Evolutionary conservation across 345 rosid species (phyloP), one percentile per base, ranked within the genome.

Genomic region (Eucalyptus marginata): DNA sequence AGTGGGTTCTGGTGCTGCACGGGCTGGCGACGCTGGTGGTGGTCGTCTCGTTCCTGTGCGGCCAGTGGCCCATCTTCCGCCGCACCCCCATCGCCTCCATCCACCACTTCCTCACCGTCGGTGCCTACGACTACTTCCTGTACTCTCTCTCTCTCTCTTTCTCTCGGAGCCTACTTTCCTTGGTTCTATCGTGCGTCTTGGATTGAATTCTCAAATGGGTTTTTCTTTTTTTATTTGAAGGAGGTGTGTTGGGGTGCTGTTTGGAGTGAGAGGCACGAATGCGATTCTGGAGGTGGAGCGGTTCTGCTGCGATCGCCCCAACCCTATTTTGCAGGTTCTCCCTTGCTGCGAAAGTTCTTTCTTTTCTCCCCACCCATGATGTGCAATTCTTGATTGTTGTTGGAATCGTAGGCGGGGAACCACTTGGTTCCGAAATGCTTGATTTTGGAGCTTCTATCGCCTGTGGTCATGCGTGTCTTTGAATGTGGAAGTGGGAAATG

Each of bases 51-150:
- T 95, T 98, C 92, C 96, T 98, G 68, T 98, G 99, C 86, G 99
- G 99, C n/a, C 98, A 96, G 88, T 97, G 98, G 99, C 99, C 99
- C 22, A 95, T 97, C 94, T 96, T 96, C 91, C 93, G 92, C 47
- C 94, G 94, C 92, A 97, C 99, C 51, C 97, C 97, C 51, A 93
- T 97, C 90, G 93, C 94, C 86, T 90, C 93, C 91, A 91, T 96
- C 94, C 96, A 96, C 89, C 83, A 89, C 94, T 97, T 96, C 91
- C 86, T 98, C 98, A 96, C 99, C 87, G 95, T 91, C 88, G 98
- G 98, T 81, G 97, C 98, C 88, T 97, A 95, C 92, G 96, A 95
- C 89, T 95, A 94, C 95, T 93, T 97, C 90, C 93, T 94, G 98
- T 96, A 93, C 86, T 68, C 36, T 44, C 87, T 40, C 49, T 36